Evolutionary conservation across 176 grass and related monocot species (phyloP).

Genomic region (Aegilops longissima): DNA sequence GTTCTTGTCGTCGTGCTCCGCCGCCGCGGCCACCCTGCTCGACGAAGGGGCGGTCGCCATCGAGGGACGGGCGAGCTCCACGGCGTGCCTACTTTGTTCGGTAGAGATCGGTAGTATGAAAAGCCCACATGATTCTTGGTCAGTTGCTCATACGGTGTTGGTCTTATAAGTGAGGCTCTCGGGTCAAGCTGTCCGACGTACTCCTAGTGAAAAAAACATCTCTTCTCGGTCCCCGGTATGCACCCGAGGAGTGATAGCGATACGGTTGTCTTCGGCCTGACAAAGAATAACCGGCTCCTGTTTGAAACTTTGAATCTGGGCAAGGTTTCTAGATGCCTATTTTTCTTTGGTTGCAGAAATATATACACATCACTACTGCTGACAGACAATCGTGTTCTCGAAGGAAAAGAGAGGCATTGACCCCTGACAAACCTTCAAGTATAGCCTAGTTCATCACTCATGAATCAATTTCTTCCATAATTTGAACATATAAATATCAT

Average conservation of each 20-base stretch:
- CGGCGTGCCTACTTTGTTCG: neutral
- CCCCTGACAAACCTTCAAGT: no score
- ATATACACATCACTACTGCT: neutral
- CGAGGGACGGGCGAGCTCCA: neutral
- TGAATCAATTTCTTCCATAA: no score
- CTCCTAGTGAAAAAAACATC: neutral
- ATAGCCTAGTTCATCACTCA: no score
- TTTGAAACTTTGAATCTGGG: neutral
- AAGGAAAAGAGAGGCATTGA: neutral
- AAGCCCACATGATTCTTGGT: neutral
- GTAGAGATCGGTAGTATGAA: no score
- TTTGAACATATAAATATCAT: no score
- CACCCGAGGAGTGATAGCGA: neutral
- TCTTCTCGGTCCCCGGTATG: no score
- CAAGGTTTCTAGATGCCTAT: neutral
- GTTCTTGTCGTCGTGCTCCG: neutral
- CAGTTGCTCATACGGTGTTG: neutral
- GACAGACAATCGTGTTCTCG: neutral
- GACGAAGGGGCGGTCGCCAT: slow-evolving; percentile 23
- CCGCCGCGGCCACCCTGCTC: neutral
- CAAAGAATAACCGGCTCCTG: neutral
- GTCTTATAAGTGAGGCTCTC: slow-evolving; percentile 1
- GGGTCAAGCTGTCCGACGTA: neutral
- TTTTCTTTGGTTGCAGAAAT: neutral
- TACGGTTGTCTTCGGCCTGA: neutral